Conservation (phyloP, 257 asterid genomes). For the Solanum neorickii region DNA sequence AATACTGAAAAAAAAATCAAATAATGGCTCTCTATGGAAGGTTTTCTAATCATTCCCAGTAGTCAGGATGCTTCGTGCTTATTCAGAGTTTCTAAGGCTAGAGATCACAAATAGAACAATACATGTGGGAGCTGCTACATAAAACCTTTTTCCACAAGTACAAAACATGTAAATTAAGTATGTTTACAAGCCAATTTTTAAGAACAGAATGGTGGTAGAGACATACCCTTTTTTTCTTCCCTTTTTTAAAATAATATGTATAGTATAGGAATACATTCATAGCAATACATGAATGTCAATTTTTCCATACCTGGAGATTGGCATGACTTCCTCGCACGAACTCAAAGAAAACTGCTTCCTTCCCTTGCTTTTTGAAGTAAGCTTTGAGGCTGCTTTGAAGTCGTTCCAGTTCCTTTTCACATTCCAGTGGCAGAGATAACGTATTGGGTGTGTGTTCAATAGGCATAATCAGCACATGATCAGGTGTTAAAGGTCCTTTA, state of each 20-base stretch:
- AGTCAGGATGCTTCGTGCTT: not conserved
- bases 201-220: not conserved
- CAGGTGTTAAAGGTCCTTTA: constrained; percentile 83
- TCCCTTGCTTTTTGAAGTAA: constrained; percentile 64
- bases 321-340: constrained; percentile 92
- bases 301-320: constrained; percentile 69
- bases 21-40: not conserved
- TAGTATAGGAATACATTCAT: not conserved
- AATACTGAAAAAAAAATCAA: not conserved
- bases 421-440: constrained; percentile 56
- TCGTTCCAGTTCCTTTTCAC: constrained; percentile 46
- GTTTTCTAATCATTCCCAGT: not conserved
- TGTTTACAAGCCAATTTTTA: not conserved
- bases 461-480: constrained; percentile 83
- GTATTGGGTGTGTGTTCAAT: constrained; percentile 81
- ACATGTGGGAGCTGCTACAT: not conserved
- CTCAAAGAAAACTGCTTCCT: constrained; percentile 78
- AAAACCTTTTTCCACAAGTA: not conserved
- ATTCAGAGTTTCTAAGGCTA: not conserved
- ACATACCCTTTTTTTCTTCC: not conserved
- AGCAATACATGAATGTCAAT: not conserved
- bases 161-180: not conserved
- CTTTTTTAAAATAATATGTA: too few relatives aligned
- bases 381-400: constrained; percentile 60
- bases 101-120: not conserved